Percentiles rank a stretch among this genome's conserved stretches.
These are phyloP conservation scores for Primulina tabacum DNA, from an alignment of 257 asterid genomes.

Conservation along the genomic window DNA sequence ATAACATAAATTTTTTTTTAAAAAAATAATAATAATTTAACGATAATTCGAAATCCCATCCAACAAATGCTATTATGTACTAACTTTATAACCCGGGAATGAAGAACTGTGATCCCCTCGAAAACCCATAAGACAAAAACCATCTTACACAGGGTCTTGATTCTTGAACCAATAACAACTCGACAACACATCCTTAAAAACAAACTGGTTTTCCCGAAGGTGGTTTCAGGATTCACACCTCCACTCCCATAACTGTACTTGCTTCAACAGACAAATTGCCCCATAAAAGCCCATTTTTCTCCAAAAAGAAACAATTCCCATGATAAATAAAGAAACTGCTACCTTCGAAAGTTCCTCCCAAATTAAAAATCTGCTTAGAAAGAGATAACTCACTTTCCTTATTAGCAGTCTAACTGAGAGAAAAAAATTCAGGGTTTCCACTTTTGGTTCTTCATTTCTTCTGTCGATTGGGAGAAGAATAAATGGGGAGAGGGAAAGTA, in stretches of 20 bases:
- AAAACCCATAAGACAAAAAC: not conserved
- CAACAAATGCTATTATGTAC: too few relatives aligned
- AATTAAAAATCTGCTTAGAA: not conserved
- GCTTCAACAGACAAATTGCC: slow-evolving; percentile 11
- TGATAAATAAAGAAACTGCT: not conserved
- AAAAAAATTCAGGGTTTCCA: slow-evolving; percentile 6
- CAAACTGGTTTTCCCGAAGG: slow-evolving; percentile 15
- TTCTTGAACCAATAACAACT: slow-evolving; percentile 18
- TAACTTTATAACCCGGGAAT: not conserved
- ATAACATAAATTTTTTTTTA: too few relatives aligned
- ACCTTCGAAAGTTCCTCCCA: not conserved
- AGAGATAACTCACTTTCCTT: not conserved
- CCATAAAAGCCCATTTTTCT: not conserved
- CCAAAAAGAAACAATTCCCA: not conserved
- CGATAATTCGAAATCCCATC: too few relatives aligned
- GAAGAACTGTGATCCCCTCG: not conserved
- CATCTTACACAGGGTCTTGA: not conserved
- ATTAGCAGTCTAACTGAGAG: not conserved
- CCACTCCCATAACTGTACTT: not conserved
- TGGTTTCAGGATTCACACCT: not conserved
- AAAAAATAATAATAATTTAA: too few relatives aligned
- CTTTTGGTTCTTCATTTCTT: not conserved
- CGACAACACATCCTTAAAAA: slow-evolving; percentile 36
- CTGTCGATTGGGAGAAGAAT: not conserved
- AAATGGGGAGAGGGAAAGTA: slow-evolving; percentile 24